Evolutionary conservation across 2,329 filamentous ascomycete species (phyloP).

Genomic region (Grosmannia clavigera): DNA sequence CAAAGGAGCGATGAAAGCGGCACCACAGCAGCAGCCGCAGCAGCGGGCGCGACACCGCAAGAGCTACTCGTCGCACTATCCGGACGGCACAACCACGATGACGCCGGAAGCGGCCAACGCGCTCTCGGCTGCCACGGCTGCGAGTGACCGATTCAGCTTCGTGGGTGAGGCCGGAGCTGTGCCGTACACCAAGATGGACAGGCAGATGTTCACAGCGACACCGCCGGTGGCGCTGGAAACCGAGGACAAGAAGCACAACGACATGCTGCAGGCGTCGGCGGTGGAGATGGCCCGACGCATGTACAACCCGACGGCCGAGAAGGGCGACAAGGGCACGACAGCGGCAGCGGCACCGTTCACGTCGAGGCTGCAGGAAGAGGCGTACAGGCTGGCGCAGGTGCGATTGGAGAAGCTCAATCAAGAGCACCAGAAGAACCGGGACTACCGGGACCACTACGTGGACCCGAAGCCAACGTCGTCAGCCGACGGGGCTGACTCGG

Average conservation of each 20-base stretch:
- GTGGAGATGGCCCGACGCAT: conserved; percentile 83
- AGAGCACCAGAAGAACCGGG: conserved; percentile 48
- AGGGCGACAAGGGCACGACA: conserved; percentile 14
- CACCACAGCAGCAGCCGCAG: conserved; percentile 5
- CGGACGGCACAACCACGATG: conserved; percentile 18
- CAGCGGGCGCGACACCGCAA: conserved; percentile 10
- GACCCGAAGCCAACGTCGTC: conserved; percentile 17
- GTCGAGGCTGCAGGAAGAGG: conserved; percentile 68
- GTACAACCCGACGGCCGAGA: conserved; percentile 38
- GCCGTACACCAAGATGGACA: conserved; percentile 53
- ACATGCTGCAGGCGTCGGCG: conserved; percentile 68
- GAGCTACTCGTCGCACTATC: conserved; percentile 16
- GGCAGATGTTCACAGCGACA: conserved; percentile 65
- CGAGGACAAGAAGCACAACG: conserved; percentile 60
- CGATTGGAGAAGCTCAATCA: conserved; percentile 69
- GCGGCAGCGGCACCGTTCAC: conserved; percentile 25
- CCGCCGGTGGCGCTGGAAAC: conserved; percentile 61
- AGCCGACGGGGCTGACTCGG: too few species aligned
- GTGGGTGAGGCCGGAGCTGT: conserved; percentile 51
- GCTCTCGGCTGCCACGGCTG: conserved; percentile 55
- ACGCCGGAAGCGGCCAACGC: conserved; percentile 34
- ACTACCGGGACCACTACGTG: conserved; percentile 66
- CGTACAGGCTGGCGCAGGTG: conserved; percentile 75
- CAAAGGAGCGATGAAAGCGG: conserved; percentile 51
- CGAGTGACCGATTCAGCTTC: conserved; percentile 18